phyloP scores from a whole-genome alignment of 1,139 yeast species.

The Protomyces pachydermus region DNA sequence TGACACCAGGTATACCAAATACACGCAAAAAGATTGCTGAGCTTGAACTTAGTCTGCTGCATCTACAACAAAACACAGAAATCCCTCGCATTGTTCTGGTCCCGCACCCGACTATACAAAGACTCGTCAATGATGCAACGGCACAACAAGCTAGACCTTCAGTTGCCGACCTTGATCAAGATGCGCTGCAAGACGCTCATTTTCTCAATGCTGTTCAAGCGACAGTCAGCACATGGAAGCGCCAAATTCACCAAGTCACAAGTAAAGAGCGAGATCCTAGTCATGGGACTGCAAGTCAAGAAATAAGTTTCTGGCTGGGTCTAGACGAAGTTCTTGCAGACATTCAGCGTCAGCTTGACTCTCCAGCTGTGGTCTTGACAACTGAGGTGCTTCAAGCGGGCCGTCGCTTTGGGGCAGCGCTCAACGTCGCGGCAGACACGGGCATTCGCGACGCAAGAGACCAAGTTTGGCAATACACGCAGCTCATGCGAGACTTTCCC shows the following conservation, averaged over 20 bases:
- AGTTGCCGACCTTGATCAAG: conserved; percentile 38
- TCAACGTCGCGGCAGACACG: conserved; percentile 55
- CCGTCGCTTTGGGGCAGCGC: conserved; percentile 73
- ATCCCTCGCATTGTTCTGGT: conserved; percentile 57
- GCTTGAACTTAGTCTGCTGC: conserved; percentile 60
- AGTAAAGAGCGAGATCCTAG: conserved; percentile 48
- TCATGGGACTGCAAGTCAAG: conserved; percentile 62
- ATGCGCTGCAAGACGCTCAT: conserved; percentile 47
- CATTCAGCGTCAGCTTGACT: conserved; percentile 55
- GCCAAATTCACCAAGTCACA: conserved; percentile 57
- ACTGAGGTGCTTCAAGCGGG: conserved; percentile 61
- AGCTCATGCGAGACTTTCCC: conserved; percentile 67
- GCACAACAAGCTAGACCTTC: conserved; percentile 36
- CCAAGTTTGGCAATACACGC: conserved; percentile 44
- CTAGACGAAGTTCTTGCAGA: conserved; percentile 59
- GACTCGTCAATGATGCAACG: conserved; percentile 41
- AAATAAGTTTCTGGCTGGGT: conserved; percentile 73
- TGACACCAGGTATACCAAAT: conserved; percentile 22
- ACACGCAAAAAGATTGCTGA: conserved; percentile 66
- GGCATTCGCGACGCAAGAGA: conserved; percentile 58
- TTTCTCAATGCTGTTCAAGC: conserved; percentile 63
- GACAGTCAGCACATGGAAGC: conserved; percentile 69
- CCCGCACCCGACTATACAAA: conserved; percentile 52
- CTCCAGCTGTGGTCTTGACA: conserved; percentile 55
- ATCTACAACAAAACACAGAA: conserved; percentile 62